Conservation (phyloP, 1,284 basidiomycete species). For the Ganoderma multipileum region DNA sequence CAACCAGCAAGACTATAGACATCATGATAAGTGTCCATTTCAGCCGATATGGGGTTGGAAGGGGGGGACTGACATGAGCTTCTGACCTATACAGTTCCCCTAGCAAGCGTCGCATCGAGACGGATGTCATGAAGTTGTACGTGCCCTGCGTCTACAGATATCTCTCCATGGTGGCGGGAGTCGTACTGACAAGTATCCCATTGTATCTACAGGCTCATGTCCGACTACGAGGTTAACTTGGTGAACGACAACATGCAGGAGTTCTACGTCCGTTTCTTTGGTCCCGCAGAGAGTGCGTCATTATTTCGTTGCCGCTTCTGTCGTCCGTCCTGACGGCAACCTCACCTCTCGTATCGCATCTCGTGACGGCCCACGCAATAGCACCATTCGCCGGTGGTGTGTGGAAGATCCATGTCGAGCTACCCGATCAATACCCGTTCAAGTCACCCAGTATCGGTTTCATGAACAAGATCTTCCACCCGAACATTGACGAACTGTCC, state of each 20-base stretch:
- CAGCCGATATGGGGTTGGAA: background rate
- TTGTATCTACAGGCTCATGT: constrained; percentile 80
- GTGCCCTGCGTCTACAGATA: constrained; percentile 37
- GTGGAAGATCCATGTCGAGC: constrained; percentile 99
- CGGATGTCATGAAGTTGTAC: constrained; percentile 99
- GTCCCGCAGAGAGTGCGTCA: constrained; percentile 87
- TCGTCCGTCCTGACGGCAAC: constrained; percentile 2
- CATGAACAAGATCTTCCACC: constrained; percentile 99
- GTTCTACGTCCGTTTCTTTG: constrained; percentile 96
- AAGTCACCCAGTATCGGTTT: constrained; percentile 99
- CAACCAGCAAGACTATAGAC: constrained; percentile 4
- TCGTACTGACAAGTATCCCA: background rate
- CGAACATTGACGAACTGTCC: constrained; percentile 96
- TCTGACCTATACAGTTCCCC: constrained; percentile 60
- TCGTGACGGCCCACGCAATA: constrained; percentile 41
- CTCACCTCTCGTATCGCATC: constrained; percentile 1
- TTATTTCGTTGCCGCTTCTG: constrained; percentile 40
- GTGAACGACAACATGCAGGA: constrained; percentile 99
- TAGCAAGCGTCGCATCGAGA: constrained; percentile 93
- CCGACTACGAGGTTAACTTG: constrained; percentile 95
- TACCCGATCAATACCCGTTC: constrained; percentile 99
- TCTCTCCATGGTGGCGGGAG: background rate
- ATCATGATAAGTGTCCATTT: constrained; percentile 44
- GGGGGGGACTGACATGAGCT: constrained; percentile 28
- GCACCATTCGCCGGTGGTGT: constrained; percentile 96